phyloP scores from a whole-genome alignment of 192 early-diverging fungal genomes.

The Allomyces macrogynus region DNA sequence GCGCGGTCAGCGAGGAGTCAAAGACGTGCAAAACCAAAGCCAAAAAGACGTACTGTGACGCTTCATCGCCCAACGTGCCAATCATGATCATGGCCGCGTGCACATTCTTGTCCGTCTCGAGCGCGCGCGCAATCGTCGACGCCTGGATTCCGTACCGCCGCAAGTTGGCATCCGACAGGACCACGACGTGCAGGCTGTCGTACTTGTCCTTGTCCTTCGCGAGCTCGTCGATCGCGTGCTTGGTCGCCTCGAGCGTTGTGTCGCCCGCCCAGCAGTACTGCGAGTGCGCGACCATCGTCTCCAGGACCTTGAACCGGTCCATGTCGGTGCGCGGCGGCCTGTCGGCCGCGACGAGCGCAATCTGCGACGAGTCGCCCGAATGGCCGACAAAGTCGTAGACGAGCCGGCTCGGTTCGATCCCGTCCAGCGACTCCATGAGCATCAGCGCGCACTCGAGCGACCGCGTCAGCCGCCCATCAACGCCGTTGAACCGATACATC shows the following conservation, averaged over 20 bases:
- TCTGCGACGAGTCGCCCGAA: constrained; percentile 21
- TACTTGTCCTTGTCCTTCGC: constrained; percentile 21
- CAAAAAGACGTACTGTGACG: constrained; percentile 1
- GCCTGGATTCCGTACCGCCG: constrained; percentile 22
- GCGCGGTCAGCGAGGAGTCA: too few relatives aligned
- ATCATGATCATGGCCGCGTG: constrained; percentile 26
- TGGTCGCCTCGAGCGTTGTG: constrained; percentile 19
- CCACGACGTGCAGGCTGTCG: constrained; percentile 18
- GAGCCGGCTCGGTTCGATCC: constrained; percentile 19
- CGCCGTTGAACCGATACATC: constrained; percentile 20
- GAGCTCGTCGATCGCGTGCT: constrained; percentile 16
- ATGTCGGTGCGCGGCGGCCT: constrained; percentile 25
- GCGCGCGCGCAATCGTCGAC: constrained; percentile 3
- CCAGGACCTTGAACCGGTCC: constrained; percentile 16
- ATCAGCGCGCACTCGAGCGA: constrained; percentile 21
- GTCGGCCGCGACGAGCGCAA: constrained; percentile 17
- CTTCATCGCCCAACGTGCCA: constrained; percentile 23
- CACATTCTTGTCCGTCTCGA: constrained; percentile 19
- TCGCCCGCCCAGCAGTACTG: constrained; percentile 29
- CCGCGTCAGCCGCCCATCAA: constrained; percentile 17
- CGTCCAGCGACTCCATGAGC: constrained; percentile 22
- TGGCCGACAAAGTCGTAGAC: constrained; percentile 27
- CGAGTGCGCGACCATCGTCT: constrained; percentile 23
- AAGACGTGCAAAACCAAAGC: neutral
- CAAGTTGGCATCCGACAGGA: constrained; percentile 30